phyloP scores from a whole-genome alignment of 2,329 filamentous ascomycete species.

The Arthrobotrys sinensis region DNA sequence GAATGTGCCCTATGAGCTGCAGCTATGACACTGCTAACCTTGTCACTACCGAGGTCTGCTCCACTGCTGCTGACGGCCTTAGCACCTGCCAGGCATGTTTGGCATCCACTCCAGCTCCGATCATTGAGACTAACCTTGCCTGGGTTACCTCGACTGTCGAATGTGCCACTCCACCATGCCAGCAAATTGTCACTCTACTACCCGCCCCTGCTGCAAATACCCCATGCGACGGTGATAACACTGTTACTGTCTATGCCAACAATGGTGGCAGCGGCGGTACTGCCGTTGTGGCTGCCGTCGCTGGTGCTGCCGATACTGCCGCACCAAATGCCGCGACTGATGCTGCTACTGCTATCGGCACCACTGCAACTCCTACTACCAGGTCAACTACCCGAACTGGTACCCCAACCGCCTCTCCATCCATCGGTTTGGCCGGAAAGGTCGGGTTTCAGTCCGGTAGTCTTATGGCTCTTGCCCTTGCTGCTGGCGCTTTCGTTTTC shows the following conservation, averaged over 20 bases:
- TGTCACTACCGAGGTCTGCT: slow-evolving; percentile 40
- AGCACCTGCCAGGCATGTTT: slow-evolving; percentile 51
- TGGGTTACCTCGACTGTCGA: slow-evolving; percentile 47
- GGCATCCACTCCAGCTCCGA: slow-evolving; percentile 32
- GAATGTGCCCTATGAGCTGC: slow-evolving; percentile 39
- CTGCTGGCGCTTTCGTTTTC: slow-evolving; percentile 36
- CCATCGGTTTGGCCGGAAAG: slow-evolving; percentile 41
- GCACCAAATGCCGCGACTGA: neutral
- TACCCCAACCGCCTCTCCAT: slow-evolving; percentile 52
- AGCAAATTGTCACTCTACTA: slow-evolving; percentile 21
- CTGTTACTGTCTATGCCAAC: slow-evolving; percentile 35
- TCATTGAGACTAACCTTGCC: slow-evolving; percentile 42
- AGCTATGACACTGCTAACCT: slow-evolving; percentile 38
- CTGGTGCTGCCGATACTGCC: neutral
- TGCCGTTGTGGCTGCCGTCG: slow-evolving; percentile 14
- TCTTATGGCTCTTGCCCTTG: slow-evolving; percentile 32
- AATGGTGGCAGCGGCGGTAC: slow-evolving; percentile 9
- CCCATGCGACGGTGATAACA: slow-evolving; percentile 40
- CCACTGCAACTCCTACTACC: slow-evolving; percentile 12
- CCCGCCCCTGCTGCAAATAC: neutral
- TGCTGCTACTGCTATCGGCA: neutral
- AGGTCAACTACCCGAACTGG: slow-evolving; percentile 27
- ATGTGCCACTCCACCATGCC: slow-evolving; percentile 49
- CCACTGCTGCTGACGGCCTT: slow-evolving; percentile 36
- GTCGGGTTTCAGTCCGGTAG: slow-evolving; percentile 24